Conservation (phyloP, 108 stramenopile genomes). For the Aurantiochytrium sp. region DNA sequence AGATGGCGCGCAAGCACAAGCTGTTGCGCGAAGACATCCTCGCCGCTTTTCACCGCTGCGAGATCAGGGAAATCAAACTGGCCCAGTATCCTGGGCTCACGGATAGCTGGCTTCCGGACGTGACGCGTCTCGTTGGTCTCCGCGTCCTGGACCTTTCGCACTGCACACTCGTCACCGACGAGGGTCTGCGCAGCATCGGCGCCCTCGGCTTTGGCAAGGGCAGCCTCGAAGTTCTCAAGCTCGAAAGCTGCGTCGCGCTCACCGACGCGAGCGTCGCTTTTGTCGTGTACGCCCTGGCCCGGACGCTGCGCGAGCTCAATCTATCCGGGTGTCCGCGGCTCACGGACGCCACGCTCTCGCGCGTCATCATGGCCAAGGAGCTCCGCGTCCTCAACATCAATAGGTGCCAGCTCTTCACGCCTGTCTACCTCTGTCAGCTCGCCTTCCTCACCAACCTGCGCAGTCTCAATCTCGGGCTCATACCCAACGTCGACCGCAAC, state of each 20-base stretch:
- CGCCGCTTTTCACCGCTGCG: conserved; percentile 14
- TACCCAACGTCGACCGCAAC: not conserved
- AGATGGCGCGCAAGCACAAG: conserved; percentile 23
- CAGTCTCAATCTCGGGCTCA: not conserved
- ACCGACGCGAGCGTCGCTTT: conserved; percentile 19
- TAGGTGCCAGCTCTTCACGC: conserved; percentile 12
- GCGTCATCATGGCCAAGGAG: not conserved
- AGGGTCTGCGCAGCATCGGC: not conserved
- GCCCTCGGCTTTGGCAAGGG: not conserved
- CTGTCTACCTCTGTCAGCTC: not conserved
- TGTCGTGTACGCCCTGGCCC: not conserved
- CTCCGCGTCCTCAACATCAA: not conserved
- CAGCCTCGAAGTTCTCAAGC: not conserved
- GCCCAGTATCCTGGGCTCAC: not conserved
- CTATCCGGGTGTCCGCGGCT: not conserved
- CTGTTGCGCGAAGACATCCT: not conserved
- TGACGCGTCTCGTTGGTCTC: not conserved
- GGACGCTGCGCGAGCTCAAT: not conserved
- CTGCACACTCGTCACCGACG: conserved; percentile 4
- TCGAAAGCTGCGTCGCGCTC: not conserved
- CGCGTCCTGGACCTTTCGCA: not conserved
- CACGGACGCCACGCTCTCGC: not conserved
- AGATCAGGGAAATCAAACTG: not conserved
- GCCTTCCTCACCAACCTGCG: not conserved
- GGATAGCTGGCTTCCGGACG: not conserved